Evolutionary conservation across 2,329 filamentous ascomycete species (phyloP).

Genomic region (Teratosphaeria zuluensis): DNA sequence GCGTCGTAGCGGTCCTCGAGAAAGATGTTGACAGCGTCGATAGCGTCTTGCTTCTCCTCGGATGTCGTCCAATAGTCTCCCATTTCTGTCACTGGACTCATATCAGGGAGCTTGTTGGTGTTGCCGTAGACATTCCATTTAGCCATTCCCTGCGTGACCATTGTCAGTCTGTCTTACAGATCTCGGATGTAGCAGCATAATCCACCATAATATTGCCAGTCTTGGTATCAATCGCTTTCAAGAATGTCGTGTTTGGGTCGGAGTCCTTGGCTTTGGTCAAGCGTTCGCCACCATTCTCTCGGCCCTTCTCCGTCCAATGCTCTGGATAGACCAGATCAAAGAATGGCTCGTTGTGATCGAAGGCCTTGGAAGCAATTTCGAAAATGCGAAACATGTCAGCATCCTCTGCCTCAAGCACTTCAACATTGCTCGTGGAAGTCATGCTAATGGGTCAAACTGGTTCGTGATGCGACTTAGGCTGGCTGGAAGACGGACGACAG

Average conservation of each 20-base stretch:
- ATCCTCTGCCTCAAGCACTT: slow-evolving; percentile 8
- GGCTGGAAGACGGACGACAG: no score
- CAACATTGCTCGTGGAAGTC: neutral
- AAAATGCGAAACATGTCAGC: slow-evolving; percentile 22
- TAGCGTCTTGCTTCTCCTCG: slow-evolving; percentile 13
- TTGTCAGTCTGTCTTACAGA: neutral
- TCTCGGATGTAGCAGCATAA: neutral
- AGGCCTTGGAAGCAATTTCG: slow-evolving; percentile 19
- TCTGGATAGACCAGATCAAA: slow-evolving; percentile 18
- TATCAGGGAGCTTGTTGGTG: slow-evolving; percentile 5
- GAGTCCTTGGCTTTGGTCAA: slow-evolving; percentile 12
- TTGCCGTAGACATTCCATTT: slow-evolving; percentile 22
- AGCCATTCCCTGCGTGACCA: slow-evolving; percentile 15
- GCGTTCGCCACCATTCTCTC: slow-evolving; percentile 14
- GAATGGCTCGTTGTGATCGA: slow-evolving; percentile 19
- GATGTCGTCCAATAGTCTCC: slow-evolving; percentile 13
- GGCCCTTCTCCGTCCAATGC: slow-evolving; percentile 18
- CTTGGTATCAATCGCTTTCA: slow-evolving; percentile 21
- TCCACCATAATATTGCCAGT: slow-evolving; percentile 16
- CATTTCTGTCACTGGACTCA: slow-evolving; percentile 1
- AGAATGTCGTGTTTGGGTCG: slow-evolving; percentile 16
- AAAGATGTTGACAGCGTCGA: slow-evolving; percentile 14
- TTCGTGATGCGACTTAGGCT: neutral
- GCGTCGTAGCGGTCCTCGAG: slow-evolving; percentile 12
- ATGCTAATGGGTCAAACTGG: neutral